Conservation (phyloP, 2,329 filamentous ascomycete species). For the Penicillium occitanis region DNA sequence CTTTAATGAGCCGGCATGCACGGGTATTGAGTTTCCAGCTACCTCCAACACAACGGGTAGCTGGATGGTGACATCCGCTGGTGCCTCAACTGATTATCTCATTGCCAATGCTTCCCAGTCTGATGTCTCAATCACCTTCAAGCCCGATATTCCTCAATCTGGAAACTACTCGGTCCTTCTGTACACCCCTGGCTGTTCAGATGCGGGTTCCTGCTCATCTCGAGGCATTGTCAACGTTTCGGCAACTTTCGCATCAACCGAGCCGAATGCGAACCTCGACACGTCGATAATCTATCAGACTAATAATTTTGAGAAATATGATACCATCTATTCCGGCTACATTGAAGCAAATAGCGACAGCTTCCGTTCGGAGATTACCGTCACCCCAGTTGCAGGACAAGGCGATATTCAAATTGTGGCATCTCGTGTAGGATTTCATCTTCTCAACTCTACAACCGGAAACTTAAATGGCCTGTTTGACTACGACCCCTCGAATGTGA, state of each 20-base stretch:
- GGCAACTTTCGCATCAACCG: constrained; percentile 60
- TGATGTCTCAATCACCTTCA: constrained; percentile 64
- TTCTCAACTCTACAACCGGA: constrained; percentile 64
- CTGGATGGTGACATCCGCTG: constrained; percentile 62
- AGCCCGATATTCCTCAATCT: constrained; percentile 79
- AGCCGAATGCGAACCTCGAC: constrained; percentile 50
- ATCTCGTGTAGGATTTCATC: constrained; percentile 75
- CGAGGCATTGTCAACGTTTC: constrained; percentile 83
- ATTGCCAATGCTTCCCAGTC: constrained; percentile 62
- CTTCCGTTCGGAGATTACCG: constrained; percentile 78
- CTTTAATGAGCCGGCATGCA: constrained; percentile 87
- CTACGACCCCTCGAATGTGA: constrained; percentile 66
- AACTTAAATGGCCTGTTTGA: constrained; percentile 90
- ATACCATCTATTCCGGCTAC: constrained; percentile 82
- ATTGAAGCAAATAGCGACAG: constrained; percentile 71
- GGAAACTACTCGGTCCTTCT: constrained; percentile 90
- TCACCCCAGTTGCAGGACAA: constrained; percentile 65
- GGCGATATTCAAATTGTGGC: constrained; percentile 77
- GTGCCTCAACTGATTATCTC: constrained; percentile 73
- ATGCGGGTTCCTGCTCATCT: constrained; percentile 72
- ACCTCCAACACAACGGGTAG: constrained; percentile 68
- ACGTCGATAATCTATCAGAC: constrained; percentile 75
- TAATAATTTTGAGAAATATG: constrained; percentile 95
- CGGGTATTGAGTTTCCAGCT: constrained; percentile 63
- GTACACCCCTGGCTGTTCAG: constrained; percentile 86